Evolutionary conservation across 306 rosid species (phyloP), one percentile per base, ranked within the genome.

Genomic region (Quercus glauca): DNA sequence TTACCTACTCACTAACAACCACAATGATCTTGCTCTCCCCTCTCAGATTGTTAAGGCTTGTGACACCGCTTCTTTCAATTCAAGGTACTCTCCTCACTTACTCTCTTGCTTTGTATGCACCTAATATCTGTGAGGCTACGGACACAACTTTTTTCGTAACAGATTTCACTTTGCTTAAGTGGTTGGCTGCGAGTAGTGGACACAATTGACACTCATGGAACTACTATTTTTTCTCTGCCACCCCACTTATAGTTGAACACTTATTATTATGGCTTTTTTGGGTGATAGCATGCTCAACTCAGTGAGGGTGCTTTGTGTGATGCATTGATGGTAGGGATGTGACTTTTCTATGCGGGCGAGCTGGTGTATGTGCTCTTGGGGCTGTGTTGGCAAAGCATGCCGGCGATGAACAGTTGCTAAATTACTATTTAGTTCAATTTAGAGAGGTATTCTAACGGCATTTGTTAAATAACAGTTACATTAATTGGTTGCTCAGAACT

Each of bases 351-450:
- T 90, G 95, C 71, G 97, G 92, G 60, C 91, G 93, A 67, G 92
- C 90, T 35, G 93, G 95, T 71, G 89, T 89, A 53, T 92, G 91
- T 53, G 90, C 91, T 41, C 89, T 92, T 82, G 95, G 95, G 6
- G 97, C 93, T 74, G 93, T 90, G 37, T 86, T 75, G 60, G 95
- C 93, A 9, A 92, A 90, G 77, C 82, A 77, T 64, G 76, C 23
- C 2, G 87, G 89, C 4, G 90, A 90, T 79, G 77, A 74, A 56
- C 84, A 75, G 65, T 86, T 80, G 63, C 78, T 89, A 53, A 76
- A 56, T 23, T 82, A 86, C 87, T 85, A 87, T 81, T 21, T 92
- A 67, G 80, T 82, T 80, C 88, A 89, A 82, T 87, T 92, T 69
- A 60, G 84, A 53, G 81, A 83, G 97, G 97, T 89, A 71, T 20